Evolutionary conservation across 257 asterid species (phyloP), one percentile per base, ranked within the genome.

Genomic region (Nicotiana noctiflora): DNA sequence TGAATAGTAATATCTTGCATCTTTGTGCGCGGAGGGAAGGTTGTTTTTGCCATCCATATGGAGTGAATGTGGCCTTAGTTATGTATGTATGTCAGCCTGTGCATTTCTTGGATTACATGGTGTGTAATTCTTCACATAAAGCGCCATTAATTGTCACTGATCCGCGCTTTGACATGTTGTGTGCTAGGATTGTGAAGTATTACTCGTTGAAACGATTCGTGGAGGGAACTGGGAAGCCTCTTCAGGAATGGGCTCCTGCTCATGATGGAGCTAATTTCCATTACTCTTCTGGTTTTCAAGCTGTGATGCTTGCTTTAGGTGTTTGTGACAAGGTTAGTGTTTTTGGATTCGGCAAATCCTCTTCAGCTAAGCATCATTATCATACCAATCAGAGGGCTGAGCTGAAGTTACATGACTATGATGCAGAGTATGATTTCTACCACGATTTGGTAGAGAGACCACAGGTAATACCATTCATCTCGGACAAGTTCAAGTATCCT

Each of bases 201-300:
- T 96, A 94, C 70, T 96, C 98, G 0, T 21, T 92, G 86, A 92
- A 89, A 77, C 80, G 91, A 57, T 92, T 94, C 5, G 82, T 90
- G 23, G 89, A 86, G 87, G 68, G 4, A 6, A 87, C 87, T 1
- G 91, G 95, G 82, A 90, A 89, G 81, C 84, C 79, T 74, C 75
- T 89, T 3, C 89, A 79, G 6, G 89, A 88, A n/a, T 96, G 99
- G 99, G 88, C 79, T 31, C 34, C 91, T 19, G 87, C 86, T 2
- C 99, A 91, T 59, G 99, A 89, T 49, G 98, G 95, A 12, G 75
- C 88, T 4, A 88, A 83, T 67, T 96, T 96, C 83, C 99, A 96
- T 84, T 91, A 96, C 86, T 96, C 99, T 13, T 96, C 99, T 1
- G 99, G 99, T 23, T 89, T 96, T 93, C 97, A 96, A 86, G 98